Base-by-base conservation (phyloP, 1,284 basidiomycete species). In the Boletus sp. region DNA sequence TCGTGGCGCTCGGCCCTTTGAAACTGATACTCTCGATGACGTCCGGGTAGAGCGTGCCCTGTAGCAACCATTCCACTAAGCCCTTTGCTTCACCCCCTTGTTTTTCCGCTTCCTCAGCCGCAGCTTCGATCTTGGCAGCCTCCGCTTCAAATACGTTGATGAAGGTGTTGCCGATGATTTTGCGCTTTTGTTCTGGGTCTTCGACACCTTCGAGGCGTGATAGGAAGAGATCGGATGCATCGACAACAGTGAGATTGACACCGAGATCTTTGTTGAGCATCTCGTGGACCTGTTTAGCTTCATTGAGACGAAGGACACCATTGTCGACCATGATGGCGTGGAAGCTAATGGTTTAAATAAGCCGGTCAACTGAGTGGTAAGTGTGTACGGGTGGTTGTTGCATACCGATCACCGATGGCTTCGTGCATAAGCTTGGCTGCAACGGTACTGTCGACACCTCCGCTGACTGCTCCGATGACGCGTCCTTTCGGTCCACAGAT, bases 261-360 rank as follows among this genome's bases (percentile, higher is more conserved):
- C 95, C 95, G 48, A 99, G 84, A 64, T 98, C 83, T 61, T 85
- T 81, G 69, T 88, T 91, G 38, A 99, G 80, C 93, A 96, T 98
- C 58, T 89, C 83, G 72, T 96, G 72, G n/a, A 99, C 96, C 70
- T 97, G 93, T 51, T 80, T 68, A 16, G 88, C 94, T 68, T 99
- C 96, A 67, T 97, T 87, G 58, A 88, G 72, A 43, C 96, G 88
- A 26, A 99, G 78, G 30, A 99, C 95, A 57, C 96, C 96, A 64
- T 99, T 99, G 73, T 99, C 96, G 44, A 99, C 96, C 94, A 99
- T 96, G 72, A 99, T 96, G 10, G 95, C 96, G 66, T 97, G 96
- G 79, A 99, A 99, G 53, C 92, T 93, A 50, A 14, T 0, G 5
- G 3, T 41, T 27, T 12, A 22, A 20, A 13, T 23, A 22, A 34